Conservation (phyloP, 2,329 filamentous ascomycete genomes). For the Fusarium stilboides region DNA sequence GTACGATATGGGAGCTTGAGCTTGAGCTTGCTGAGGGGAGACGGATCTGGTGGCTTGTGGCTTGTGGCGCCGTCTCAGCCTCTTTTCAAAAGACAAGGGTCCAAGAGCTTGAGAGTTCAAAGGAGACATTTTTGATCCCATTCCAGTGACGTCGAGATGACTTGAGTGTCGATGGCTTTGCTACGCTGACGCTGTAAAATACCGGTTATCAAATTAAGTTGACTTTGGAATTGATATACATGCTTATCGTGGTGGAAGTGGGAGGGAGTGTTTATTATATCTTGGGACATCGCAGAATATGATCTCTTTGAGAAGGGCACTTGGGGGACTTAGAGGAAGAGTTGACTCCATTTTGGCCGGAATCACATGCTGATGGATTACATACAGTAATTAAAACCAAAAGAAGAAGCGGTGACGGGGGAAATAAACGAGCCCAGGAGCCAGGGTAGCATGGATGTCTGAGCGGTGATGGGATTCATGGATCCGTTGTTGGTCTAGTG, state of each 20-base stretch:
- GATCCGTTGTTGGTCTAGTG: slow-evolving; percentile 23
- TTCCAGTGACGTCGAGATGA: slow-evolving; percentile 37
- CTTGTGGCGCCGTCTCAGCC: slow-evolving; percentile 37
- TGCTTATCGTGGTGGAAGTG: background rate
- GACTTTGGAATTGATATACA: slow-evolving; percentile 9
- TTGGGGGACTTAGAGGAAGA: background rate
- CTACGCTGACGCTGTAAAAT: background rate
- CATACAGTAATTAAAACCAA: slow-evolving; percentile 2
- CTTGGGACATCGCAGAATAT: background rate
- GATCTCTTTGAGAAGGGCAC: background rate
- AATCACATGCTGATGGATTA: slow-evolving; percentile 33
- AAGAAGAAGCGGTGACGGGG: slow-evolving; percentile 37
- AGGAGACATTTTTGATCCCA: slow-evolving; percentile 13
- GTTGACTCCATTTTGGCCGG: background rate
- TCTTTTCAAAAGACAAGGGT: slow-evolving; percentile 15
- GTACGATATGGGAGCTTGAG: background rate
- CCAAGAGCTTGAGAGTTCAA: background rate
- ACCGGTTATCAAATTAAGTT: slow-evolving; percentile 5
- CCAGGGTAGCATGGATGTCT: slow-evolving; percentile 3
- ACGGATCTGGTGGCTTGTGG: slow-evolving; percentile 31
- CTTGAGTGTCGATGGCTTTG: background rate
- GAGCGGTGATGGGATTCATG: slow-evolving; percentile 31
- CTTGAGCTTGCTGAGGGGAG: slow-evolving; percentile 10
- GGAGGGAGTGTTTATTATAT: background rate
- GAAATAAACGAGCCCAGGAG: slow-evolving; percentile 6